phyloP scores from a whole-genome alignment of 2,329 filamentous ascomycete species.

The Macrophomina pseudophaseolina region DNA sequence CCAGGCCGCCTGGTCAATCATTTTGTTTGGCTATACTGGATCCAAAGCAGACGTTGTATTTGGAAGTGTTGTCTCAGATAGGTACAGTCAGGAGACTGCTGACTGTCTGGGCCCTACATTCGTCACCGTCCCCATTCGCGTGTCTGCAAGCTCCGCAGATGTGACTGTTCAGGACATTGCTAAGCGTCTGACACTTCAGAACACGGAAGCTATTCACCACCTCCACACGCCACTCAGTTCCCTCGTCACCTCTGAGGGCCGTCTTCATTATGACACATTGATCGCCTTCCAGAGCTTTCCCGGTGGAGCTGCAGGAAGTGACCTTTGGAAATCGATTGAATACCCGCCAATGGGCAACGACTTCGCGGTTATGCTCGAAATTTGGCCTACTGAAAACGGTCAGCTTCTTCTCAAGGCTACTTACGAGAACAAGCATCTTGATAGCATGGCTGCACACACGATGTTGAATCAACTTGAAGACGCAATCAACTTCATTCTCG shows the following conservation, averaged over 20 bases:
- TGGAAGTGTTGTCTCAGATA: conserved; percentile 25
- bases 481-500: conserved; percentile 30
- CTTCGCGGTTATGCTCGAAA: conserved; percentile 41
- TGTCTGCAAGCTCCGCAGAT: conserved; percentile 3
- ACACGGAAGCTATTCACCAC: conserved; percentile 20
- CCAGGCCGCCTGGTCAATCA: conserved; percentile 23
- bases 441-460: conserved; percentile 28
- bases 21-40: conserved; percentile 24
- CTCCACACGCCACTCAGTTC: conserved; percentile 24
- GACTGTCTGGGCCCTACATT: conserved; percentile 25
- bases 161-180: conserved; percentile 5
- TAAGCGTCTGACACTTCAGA: conserved; percentile 22
- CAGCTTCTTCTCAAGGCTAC: conserved; percentile 37
- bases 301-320: neutral
- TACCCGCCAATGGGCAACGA: conserved; percentile 40
- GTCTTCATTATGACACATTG: conserved; percentile 23
- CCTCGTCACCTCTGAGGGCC: conserved; percentile 21
- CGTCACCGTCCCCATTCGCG: conserved; percentile 24
- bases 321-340: conserved; percentile 26
- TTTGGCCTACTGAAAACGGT: conserved; percentile 34
- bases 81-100: conserved; percentile 21
- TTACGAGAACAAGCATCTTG: conserved; percentile 35
- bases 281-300: conserved; percentile 25
- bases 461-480: conserved; percentile 24
- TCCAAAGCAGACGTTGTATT: conserved; percentile 22